A percentile compares a stretch with the other conserved stretches of the same genome.
Conservation (phyloP, 768 basidiomycete species). For the Leucosporidium scottii region DNA sequence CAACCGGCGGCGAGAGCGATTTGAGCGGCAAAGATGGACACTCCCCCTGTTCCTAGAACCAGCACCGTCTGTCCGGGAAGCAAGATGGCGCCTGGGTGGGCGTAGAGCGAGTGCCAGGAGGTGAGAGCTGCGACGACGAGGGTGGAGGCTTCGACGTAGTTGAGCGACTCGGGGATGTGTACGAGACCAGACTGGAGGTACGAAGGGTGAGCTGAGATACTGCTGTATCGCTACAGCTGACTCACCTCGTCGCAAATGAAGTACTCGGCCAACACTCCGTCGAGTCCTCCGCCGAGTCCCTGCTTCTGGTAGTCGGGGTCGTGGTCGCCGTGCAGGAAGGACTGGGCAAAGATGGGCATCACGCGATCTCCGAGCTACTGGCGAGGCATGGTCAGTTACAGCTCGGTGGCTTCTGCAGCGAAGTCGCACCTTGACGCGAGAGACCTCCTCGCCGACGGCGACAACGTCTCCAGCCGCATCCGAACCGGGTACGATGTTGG, state of each 20-base stretch:
- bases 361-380: conserved; percentile 15
- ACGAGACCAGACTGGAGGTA: conserved; percentile 47
- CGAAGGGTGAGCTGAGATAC: neutral
- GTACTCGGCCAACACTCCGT: conserved; percentile 22
- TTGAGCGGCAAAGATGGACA: conserved; percentile 51
- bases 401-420: neutral
- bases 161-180: conserved; percentile 53
- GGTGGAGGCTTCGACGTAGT: conserved; percentile 59
- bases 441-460: conserved; percentile 5
- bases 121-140: conserved; percentile 46
- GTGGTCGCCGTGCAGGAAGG: conserved; percentile 20
- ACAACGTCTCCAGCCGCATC: conserved; percentile 30
- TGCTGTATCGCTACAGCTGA: neutral
- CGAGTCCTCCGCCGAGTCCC: conserved; percentile 25
- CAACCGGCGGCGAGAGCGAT: conserved; percentile 60
- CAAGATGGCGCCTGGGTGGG: conserved; percentile 33
- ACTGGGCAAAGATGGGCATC: conserved; percentile 20
- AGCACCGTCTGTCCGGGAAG: conserved; percentile 27
- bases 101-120: conserved; percentile 55
- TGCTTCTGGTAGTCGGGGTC: conserved; percentile 26
- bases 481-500: conserved; percentile 12
- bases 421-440: neutral
- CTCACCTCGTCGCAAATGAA: conserved; percentile 8
- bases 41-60: conserved; percentile 37
- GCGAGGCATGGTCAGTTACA: neutral